Conservation (phyloP, 164 flowering plant genomes). For the Kalanchoe fedtschenkoi region DNA sequence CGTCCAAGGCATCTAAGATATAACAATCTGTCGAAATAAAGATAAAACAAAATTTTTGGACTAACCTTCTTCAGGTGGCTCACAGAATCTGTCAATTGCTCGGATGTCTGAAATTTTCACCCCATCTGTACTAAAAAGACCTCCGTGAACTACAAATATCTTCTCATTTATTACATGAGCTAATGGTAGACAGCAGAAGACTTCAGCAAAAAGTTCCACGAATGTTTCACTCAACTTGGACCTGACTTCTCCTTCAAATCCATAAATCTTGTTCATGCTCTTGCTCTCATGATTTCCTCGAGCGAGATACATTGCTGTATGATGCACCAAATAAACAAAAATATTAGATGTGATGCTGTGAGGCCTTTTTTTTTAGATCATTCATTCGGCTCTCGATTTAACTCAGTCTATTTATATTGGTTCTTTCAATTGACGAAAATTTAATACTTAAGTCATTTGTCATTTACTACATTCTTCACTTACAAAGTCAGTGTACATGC, state of each 20-base stretch:
- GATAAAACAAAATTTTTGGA: no score
- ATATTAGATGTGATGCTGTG: background rate
- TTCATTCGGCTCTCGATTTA: no score
- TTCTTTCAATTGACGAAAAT: background rate
- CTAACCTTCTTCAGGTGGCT: constrained; percentile 98
- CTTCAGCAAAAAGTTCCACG: constrained; percentile 95
- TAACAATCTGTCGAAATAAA: no score
- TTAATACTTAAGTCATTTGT: background rate
- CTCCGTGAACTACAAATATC: constrained; percentile 95
- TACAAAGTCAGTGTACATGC: background rate
- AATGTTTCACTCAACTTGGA: constrained; percentile 85
- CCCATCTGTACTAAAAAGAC: constrained; percentile 96
- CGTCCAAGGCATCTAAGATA: no score
- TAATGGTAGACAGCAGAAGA: constrained; percentile 87
- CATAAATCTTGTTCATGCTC: constrained; percentile 98
- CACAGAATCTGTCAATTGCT: constrained; percentile 89
- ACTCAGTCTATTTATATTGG: background rate
- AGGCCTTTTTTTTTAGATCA: background rate
- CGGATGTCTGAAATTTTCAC: constrained; percentile 86
- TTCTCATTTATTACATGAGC: constrained; percentile 85
- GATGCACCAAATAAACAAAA: background rate
- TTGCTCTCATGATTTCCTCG: constrained; percentile 99
- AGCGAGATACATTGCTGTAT: constrained; percentile 80
- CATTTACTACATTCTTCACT: background rate
- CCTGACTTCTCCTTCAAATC: constrained; percentile 95